Percentiles rank a stretch among this genome's conserved stretches.
Evolutionary conservation across 1,284 basidiomycete species (phyloP).

Genomic region (Xerocomus amazonicus): DNA sequence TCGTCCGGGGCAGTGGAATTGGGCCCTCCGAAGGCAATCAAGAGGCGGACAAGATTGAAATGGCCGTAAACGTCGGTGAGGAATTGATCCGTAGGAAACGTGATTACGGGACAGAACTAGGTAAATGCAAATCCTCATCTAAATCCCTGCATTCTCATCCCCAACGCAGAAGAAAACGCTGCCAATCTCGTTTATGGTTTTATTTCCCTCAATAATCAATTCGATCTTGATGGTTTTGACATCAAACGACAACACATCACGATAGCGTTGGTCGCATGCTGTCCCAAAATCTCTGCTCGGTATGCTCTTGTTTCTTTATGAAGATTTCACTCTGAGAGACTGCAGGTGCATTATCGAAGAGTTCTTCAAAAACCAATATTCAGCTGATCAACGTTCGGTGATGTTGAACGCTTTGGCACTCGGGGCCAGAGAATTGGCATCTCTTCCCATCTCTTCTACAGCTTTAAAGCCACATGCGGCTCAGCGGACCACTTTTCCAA

Average conservation of each 20-base stretch:
- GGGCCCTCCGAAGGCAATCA: constrained; percentile 57
- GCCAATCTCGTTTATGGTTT: constrained; percentile 77
- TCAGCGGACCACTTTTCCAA: constrained; percentile 61
- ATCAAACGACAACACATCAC: constrained; percentile 72
- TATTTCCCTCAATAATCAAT: constrained; percentile 79
- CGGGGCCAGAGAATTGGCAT: constrained; percentile 82
- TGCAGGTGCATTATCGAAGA: constrained; percentile 82
- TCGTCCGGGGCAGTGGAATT: constrained; percentile 54
- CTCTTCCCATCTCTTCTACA: constrained; percentile 52
- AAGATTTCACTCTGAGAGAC: constrained; percentile 1
- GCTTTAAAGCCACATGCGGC: constrained; percentile 32
- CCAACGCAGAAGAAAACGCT: constrained; percentile 75
- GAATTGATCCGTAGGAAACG: constrained; percentile 78
- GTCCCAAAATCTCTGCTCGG: constrained; percentile 75
- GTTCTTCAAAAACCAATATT: constrained; percentile 91
- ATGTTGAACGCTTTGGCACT: constrained; percentile 85
- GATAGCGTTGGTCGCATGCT: constrained; percentile 76
- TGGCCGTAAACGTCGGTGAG: constrained; percentile 76
- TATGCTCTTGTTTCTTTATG: constrained; percentile 42
- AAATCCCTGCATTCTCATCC: constrained; percentile 2
- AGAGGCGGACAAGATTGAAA: constrained; percentile 72
- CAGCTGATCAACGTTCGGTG: constrained; percentile 75
- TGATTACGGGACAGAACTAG: constrained; percentile 80
- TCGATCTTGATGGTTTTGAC: constrained; percentile 78
- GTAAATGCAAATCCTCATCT: constrained; percentile 40